Evolutionary conservation across 1,139 yeast genomes (phyloP).

Genomic region (Hansenula sp.): DNA sequence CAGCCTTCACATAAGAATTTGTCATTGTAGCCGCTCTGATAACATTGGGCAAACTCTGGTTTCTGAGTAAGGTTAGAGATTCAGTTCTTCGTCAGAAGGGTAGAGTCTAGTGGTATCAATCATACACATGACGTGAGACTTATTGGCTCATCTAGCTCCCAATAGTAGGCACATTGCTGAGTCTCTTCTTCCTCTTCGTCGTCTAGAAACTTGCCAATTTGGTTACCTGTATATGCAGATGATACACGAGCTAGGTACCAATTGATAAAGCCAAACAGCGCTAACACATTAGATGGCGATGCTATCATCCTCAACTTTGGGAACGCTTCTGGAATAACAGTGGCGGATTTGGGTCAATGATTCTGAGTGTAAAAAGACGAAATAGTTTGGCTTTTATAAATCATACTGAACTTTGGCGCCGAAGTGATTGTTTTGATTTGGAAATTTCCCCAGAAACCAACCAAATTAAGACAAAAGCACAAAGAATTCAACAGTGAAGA

Average conservation of each 20-base stretch:
- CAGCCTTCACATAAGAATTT: constrained; percentile 22
- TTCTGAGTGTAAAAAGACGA: too few relatives aligned
- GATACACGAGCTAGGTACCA: neutral
- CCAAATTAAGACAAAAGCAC: neutral
- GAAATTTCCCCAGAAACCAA: constrained; percentile 1
- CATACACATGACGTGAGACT: constrained; percentile 6
- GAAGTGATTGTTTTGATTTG: neutral
- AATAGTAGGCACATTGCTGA: constrained; percentile 1
- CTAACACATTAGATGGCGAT: neutral
- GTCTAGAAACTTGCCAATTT: neutral
- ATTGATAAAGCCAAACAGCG: neutral
- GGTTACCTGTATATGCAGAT: neutral
- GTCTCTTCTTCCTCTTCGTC: neutral
- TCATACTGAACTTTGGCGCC: too few relatives aligned
- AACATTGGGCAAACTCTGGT: constrained; percentile 14
- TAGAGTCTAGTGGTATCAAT: neutral
- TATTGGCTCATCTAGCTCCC: constrained; percentile 5
- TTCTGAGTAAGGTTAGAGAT: constrained; percentile 4
- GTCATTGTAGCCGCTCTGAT: constrained; percentile 18
- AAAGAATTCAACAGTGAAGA: neutral
- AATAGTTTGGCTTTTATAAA: too few relatives aligned
- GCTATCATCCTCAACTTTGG: neutral
- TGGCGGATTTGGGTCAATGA: too few relatives aligned
- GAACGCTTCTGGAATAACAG: too few relatives aligned
- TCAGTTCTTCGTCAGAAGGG: neutral